Conservation (phyloP, 495 filamentous ascomycete genomes). For the Penicillium longicatenatum region DNA sequence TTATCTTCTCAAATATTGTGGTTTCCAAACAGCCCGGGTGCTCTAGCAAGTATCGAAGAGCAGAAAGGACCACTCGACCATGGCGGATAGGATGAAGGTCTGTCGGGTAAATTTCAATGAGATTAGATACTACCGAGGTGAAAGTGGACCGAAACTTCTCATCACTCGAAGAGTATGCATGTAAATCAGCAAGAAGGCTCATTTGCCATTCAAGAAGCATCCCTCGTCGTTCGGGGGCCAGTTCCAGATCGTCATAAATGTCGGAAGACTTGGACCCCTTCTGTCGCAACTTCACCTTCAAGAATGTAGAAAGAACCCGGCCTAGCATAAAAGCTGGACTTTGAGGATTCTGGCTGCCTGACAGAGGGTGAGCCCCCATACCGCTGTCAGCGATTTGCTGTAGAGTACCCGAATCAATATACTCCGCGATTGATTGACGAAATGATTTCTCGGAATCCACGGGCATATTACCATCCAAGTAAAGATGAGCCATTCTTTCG, state of each 20-base stretch:
- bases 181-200: constrained; percentile 36
- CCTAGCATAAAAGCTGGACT: constrained; percentile 46
- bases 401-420: constrained; percentile 48
- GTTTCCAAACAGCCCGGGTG: constrained; percentile 35
- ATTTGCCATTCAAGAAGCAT: constrained; percentile 61
- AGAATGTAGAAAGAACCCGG: constrained; percentile 47
- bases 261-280: constrained; percentile 25
- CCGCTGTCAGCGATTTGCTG: constrained; percentile 32
- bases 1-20: constrained; percentile 28
- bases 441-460: constrained; percentile 43
- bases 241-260: constrained; percentile 46
- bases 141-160: constrained; percentile 36
- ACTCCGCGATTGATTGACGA: constrained; percentile 46
- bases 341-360: constrained; percentile 35
- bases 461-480: constrained; percentile 38
- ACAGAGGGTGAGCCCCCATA: constrained; percentile 27
- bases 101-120: constrained; percentile 45
- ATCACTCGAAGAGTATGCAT: constrained; percentile 28
- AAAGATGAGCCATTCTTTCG: constrained; percentile 53
- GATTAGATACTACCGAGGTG: constrained; percentile 30
- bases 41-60: constrained; percentile 44
- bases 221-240: constrained; percentile 41
- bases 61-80: constrained; percentile 44
- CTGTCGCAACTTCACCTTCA: constrained; percentile 45
- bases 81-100: constrained; percentile 47